A percentile compares a stretch with the other conserved stretches of the same genome.
phyloP scores from a whole-genome alignment of 306 rosid genomes.

The Betula pendula region DNA sequence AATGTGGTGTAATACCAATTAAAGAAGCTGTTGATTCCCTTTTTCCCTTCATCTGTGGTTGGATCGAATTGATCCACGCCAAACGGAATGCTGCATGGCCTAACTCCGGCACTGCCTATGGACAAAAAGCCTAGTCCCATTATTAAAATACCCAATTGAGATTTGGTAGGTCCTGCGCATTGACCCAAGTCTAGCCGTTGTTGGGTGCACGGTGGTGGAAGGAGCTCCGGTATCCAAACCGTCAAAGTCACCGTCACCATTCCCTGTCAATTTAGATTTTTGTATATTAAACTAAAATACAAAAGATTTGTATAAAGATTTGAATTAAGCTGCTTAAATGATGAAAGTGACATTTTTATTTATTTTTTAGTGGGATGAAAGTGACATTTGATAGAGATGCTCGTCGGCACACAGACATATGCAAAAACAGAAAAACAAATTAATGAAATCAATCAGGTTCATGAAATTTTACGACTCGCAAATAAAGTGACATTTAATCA shows the following conservation, averaged over 20 bases:
- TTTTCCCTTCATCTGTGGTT: slow-evolving; percentile 54
- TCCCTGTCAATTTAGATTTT: slow-evolving; percentile 68
- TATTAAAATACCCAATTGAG: slow-evolving; percentile 43
- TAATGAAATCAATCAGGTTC: neutral
- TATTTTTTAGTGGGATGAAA: too few relatives aligned
- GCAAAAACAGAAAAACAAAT: neutral
- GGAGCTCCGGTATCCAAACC: slow-evolving; percentile 59
- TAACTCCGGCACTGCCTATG: slow-evolving; percentile 66
- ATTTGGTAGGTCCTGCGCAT: slow-evolving; percentile 42
- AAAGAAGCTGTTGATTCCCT: slow-evolving; percentile 63
- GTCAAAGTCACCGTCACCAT: slow-evolving; percentile 67
- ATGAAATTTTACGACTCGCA: neutral
- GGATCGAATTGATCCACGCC: slow-evolving; percentile 82
- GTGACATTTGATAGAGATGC: neutral
- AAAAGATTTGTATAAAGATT: neutral
- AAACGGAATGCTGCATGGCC: slow-evolving; percentile 88
- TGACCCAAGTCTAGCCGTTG: slow-evolving; percentile 29
- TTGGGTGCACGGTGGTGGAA: slow-evolving; percentile 54
- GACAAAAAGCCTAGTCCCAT: slow-evolving; percentile 50
- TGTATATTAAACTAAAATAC: too few relatives aligned
- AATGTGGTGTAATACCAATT: slow-evolving; percentile 67
- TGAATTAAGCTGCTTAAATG: neutral
- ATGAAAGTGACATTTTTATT: neutral
- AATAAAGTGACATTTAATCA: too few relatives aligned
- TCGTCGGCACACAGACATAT: neutral